Percentiles rank a stretch among this genome's conserved stretches.
phyloP scores from a whole-genome alignment of 2,329 filamentous ascomycete genomes.

The Fusarium sp. region DNA sequence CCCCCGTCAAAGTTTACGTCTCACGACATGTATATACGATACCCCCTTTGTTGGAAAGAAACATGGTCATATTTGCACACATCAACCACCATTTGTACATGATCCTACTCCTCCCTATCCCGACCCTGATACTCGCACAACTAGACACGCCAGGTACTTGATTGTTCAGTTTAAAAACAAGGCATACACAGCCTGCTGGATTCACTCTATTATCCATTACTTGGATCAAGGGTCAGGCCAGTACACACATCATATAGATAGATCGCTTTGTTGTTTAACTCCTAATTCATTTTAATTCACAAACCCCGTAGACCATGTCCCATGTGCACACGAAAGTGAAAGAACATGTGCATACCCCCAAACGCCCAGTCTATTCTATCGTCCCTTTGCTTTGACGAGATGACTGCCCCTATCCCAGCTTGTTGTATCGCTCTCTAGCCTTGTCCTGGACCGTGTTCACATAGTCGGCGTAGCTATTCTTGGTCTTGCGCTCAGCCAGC shows the following conservation, averaged over 20 bases:
- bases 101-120: background rate
- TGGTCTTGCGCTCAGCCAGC: conserved; percentile 72
- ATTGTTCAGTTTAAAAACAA: background rate
- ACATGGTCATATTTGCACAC: conserved; percentile 3
- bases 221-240: background rate
- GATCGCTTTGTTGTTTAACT: background rate
- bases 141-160: background rate
- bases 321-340: background rate
- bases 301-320: background rate
- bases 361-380: conserved; percentile 21
- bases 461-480: conserved; percentile 71
- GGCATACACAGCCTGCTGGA: background rate
- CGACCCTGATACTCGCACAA: background rate
- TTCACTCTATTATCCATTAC: background rate
- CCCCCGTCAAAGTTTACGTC: background rate
- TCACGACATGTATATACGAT: conserved; percentile 22
- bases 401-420: conserved; percentile 53
- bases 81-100: background rate
- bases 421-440: conserved; percentile 74
- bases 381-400: background rate
- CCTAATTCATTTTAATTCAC: background rate
- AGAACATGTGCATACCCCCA: background rate
- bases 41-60: conserved; percentile 17
- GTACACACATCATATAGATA: background rate
- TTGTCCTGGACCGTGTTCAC: conserved; percentile 73